phyloP scores from a whole-genome alignment of 2,329 filamentous ascomycete genomes.

The Botrytis squamosa region DNA sequence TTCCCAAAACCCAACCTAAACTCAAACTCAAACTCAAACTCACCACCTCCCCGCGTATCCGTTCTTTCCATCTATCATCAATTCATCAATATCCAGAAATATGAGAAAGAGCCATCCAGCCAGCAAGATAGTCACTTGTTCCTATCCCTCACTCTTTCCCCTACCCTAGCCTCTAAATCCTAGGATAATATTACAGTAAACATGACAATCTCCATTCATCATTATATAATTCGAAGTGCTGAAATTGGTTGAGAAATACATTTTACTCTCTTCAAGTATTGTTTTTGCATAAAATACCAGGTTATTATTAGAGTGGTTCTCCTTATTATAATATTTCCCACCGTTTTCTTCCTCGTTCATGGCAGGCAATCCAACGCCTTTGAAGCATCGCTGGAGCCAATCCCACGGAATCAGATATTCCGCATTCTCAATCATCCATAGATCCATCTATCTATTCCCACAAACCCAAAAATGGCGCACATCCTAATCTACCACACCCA shows the following conservation, averaged over 20 bases:
- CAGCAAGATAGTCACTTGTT: neutral
- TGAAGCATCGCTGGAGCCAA: neutral
- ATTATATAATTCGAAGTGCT: neutral
- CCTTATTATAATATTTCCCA: rapidly evolving
- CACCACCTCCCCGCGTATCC: rapidly evolving
- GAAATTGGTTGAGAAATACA: neutral
- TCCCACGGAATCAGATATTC: neutral
- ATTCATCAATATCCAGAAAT: neutral
- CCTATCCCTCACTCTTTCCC: neutral
- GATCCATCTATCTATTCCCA: neutral
- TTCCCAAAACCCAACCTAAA: neutral
- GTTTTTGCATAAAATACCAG: neutral
- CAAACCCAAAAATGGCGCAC: neutral
- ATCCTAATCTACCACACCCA: neutral
- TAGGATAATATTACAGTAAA: no score
- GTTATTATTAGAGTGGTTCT: neutral
- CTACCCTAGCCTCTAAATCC: neutral
- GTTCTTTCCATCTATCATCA: neutral
- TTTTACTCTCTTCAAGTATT: neutral
- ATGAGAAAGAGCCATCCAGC: neutral
- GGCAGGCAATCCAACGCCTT: neutral
- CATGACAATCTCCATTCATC: neutral
- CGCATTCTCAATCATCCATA: rapidly evolving
- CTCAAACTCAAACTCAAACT: neutral
- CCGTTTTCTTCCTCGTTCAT: rapidly evolving